Evolutionary conservation across 768 basidiomycete species (phyloP), one percentile per base, ranked within the genome.

Genomic region (Calocera viscosa): DNA sequence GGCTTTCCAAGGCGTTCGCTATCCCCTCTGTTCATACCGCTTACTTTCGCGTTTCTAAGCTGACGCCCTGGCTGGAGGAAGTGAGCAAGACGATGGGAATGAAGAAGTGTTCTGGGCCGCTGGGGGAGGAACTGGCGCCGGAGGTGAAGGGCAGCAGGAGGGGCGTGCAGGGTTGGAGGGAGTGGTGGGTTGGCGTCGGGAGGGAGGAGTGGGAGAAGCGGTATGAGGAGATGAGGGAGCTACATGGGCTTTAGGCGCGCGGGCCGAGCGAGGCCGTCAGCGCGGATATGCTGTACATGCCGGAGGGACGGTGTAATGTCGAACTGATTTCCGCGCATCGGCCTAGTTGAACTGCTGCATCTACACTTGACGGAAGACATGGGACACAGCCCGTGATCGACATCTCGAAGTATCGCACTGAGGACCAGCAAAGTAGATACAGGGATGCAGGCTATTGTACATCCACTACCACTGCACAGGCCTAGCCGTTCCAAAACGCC

Each of bases 1-100:
- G 86, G 0, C 72, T 85, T 26, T 73, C 78, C 34, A 79, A 82
- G 65, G 82, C 84, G n/a, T 90, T 91, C 73, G 73, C 77, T 17
- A 71, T 75, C 10, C 28, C 32, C 10, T 17, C 28, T 8, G 49
- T 75, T 80, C 65, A 63, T 73, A 10, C 74, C 72, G 17, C 26
- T 8, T 60, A 60, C 53, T 26, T 60, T 5, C 2, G 53, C 5
- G 5, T 60, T 5, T 28, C 26, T 2, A 26, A 22, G 16, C 53
- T 60, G 14, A 60, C 53, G 10, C 53, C 53, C 11, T 60, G 53
- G 53, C 26, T 60, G 24, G 26, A 26, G 24, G 53, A 60, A 19
- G 53, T 60, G 30, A 60, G 53, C 53, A 26, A 22, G 53, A 60
- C 53, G 53, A 60, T 60, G 53, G 53, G 53, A 11, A 60, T 60